Evolutionary conservation across 257 asterid genomes (phyloP), one percentile per base, ranked within the genome.

Genomic region (Pogostemon cablin): DNA sequence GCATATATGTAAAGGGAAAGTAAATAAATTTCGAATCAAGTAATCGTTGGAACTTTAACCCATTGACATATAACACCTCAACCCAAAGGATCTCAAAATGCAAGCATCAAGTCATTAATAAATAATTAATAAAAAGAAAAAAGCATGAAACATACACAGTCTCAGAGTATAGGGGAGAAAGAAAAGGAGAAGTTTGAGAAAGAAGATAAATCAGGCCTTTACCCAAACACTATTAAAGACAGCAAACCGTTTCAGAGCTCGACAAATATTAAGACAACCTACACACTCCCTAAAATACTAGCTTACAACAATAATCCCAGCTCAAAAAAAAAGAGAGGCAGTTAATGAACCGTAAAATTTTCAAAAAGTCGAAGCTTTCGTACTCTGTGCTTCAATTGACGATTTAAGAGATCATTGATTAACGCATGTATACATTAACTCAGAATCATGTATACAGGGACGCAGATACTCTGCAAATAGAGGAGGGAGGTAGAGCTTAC

Each of bases 401-500:
- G 37, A 11, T 5, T 6, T 46, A 48, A 48, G 8, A 54, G 50
- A 25, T 25, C 10, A 60, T 15, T 15, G 17, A 65, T 32, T 43
- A 35, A 25, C 35, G 65, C 34, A 5, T 25, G 20, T 75, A 44
- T 25, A 41, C 43, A 49, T 65, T 63, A 63, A 46, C 62, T 12
- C n/a, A 32, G 50, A 42, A 3, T 55, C 34, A n/a, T 35, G 6
- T 37, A 17, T 9, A 63, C 50, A 40, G 2, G 47, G 10, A 63
- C 3, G 7, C 1, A 49, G 20, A 56, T 10, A 8, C 3, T 11
- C 10, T 25, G 38, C 7, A 63, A 20, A 39, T 2, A 61, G 62
- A 11, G 60, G 20, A 10, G 65, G 44, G 58, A 61, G 12, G 12
- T 37, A 58, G 65, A 71, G 49, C 90, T 80, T 92, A 92, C 98